Evolutionary conservation across 352 stramenopile species (phyloP).

Genomic region (Globisporangium camurandrum): DNA sequence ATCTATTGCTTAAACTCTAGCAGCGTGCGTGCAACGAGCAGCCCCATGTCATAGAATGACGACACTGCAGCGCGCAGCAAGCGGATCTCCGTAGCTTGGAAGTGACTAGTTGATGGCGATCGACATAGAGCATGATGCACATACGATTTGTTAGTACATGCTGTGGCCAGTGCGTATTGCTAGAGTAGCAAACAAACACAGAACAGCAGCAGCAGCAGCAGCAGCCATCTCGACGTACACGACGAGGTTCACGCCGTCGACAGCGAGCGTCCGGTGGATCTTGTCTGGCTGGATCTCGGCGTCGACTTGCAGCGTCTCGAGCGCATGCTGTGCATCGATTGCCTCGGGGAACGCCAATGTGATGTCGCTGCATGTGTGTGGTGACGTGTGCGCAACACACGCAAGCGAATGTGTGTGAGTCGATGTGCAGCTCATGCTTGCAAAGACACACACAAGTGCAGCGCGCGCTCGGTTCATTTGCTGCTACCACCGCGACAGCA

Average conservation of each 20-base stretch:
- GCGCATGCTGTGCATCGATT: slow-evolving; percentile 57
- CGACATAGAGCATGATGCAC: too few relatives aligned
- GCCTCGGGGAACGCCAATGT: slow-evolving; percentile 54
- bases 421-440: not conserved
- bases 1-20: slow-evolving; percentile 82
- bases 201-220: too few relatives aligned
- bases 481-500: too few relatives aligned
- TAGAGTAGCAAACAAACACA: too few relatives aligned
- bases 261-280: slow-evolving; percentile 62
- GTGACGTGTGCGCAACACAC: too few relatives aligned
- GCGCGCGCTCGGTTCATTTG: too few relatives aligned
- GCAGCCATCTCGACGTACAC: slow-evolving; percentile 48
- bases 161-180: too few relatives aligned
- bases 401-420: not conserved
- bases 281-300: slow-evolving; percentile 82
- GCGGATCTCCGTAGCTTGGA: slow-evolving; percentile 76
- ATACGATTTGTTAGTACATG: too few relatives aligned
- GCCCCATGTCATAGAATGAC: slow-evolving; percentile 84
- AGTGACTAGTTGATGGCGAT: slow-evolving; percentile 72
- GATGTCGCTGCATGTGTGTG: slow-evolving; percentile 57
- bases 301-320: slow-evolving; percentile 83
- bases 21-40: slow-evolving; percentile 63
- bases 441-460: not conserved
- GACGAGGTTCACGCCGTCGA: slow-evolving; percentile 53
- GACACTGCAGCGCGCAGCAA: slow-evolving; percentile 77